These are phyloP conservation scores for Geranium incanum DNA, from an alignment of 441 rosid species.

Conservation along the genomic window DNA sequence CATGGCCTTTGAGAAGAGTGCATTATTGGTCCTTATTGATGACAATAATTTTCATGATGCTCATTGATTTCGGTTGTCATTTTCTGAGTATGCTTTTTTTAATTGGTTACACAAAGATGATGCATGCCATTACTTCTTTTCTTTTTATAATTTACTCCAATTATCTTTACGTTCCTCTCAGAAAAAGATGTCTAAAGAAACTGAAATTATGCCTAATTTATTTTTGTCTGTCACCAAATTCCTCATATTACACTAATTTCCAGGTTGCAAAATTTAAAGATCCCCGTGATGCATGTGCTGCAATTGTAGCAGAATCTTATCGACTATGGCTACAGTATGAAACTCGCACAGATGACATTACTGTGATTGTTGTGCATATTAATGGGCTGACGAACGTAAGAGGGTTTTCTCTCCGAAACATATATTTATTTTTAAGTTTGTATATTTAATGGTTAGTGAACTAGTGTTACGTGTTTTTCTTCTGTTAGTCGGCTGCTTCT, in stretches of 20 bases:
- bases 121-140: background rate
- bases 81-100: background rate
- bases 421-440: background rate
- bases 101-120: background rate
- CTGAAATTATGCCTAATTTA: background rate
- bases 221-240: constrained; percentile 3
- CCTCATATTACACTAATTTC: constrained; percentile 16
- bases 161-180: background rate
- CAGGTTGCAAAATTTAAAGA: constrained; percentile 92
- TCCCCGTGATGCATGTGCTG: constrained; percentile 99
- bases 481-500: constrained; percentile 46
- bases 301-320: constrained; percentile 98
- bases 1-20: background rate
- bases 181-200: background rate
- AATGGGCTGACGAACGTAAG: constrained; percentile 69
- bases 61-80: background rate
- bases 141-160: background rate
- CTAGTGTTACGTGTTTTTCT: background rate
- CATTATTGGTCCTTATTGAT: background rate
- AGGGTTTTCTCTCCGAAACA: constrained; percentile 14
- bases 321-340: constrained; percentile 98
- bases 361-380: constrained; percentile 89
- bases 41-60: background rate
- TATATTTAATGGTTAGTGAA: constrained; percentile 9
- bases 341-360: constrained; percentile 99